phyloP scores from a whole-genome alignment of 257 asterid genomes.

The Ligustrum vulgare region DNA sequence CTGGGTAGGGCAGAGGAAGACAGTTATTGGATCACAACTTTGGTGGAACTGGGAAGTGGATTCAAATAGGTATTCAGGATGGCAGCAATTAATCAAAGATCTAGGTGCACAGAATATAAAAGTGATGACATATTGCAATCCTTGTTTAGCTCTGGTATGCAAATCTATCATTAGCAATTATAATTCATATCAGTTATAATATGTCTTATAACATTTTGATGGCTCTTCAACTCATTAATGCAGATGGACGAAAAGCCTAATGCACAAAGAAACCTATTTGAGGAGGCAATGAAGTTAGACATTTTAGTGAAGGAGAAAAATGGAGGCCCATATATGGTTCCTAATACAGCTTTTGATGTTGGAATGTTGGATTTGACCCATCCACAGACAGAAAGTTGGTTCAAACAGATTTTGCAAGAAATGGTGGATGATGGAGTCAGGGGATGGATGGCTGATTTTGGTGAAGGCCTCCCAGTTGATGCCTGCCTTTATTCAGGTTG shows the following conservation, averaged over 20 bases:
- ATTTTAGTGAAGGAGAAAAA: constrained; percentile 72
- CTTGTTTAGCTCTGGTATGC: constrained; percentile 92
- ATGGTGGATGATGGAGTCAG: constrained; percentile 95
- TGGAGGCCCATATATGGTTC: constrained; percentile 83
- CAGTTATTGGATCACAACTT: constrained; percentile 92
- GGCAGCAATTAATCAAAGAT: constrained; percentile 65
- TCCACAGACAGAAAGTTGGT: constrained; percentile 71
- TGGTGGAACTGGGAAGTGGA: constrained; percentile 99
- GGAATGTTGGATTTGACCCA: constrained; percentile 95
- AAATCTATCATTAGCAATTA: constrained; percentile 2
- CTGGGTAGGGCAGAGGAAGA: constrained; percentile 95
- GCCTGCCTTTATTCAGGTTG: constrained; percentile 85
- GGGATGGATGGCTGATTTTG: constrained; percentile 99
- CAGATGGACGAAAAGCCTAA: constrained; percentile 72
- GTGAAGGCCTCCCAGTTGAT: constrained; percentile 95
- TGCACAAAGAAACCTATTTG: constrained; percentile 59
- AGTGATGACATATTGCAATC: constrained; percentile 98
- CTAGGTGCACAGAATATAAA: constrained; percentile 49
- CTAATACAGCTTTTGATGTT: constrained; percentile 91
- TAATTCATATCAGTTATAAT: background rate
- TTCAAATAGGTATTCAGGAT: constrained; percentile 67
- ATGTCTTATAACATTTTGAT: background rate
- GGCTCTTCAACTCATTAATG: constrained; percentile 16
- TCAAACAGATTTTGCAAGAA: constrained; percentile 74
- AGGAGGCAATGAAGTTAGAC: constrained; percentile 79